phyloP scores from a whole-genome alignment of 2,329 filamentous ascomycete species.

The Trichoderma breve region DNA sequence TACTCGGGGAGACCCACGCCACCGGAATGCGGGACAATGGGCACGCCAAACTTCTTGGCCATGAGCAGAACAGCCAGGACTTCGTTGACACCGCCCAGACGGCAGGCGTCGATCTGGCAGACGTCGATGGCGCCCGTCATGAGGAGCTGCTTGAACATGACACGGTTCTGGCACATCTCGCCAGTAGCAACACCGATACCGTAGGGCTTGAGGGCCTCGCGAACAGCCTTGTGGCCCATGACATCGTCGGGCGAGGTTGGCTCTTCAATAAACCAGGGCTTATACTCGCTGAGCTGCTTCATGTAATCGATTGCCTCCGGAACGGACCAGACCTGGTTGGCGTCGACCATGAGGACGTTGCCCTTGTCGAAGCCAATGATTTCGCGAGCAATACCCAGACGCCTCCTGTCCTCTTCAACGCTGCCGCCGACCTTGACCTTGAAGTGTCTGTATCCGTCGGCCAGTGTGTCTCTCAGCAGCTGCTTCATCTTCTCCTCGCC shows the following conservation, averaged over 20 bases:
- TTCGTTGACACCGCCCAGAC: conserved; percentile 87
- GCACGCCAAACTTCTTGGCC: conserved; percentile 74
- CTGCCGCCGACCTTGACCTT: conserved; percentile 85
- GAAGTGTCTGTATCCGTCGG: conserved; percentile 78
- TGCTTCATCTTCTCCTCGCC: conserved; percentile 81
- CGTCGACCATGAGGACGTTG: conserved; percentile 88
- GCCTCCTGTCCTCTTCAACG: conserved; percentile 67
- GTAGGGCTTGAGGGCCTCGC: conserved; percentile 71
- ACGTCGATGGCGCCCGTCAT: conserved; percentile 78
- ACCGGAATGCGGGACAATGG: conserved; percentile 84
- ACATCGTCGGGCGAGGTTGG: conserved; percentile 88
- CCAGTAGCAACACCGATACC: conserved; percentile 85
- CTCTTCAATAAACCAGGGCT: conserved; percentile 94
- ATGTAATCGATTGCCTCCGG: conserved; percentile 87
- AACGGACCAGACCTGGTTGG: conserved; percentile 90
- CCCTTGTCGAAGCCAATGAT: conserved; percentile 80
- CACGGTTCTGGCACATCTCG: conserved; percentile 94
- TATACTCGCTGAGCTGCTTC: conserved; percentile 76
- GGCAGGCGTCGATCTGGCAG: conserved; percentile 87
- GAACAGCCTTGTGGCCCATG: conserved; percentile 80
- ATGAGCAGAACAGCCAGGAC: conserved; percentile 86
- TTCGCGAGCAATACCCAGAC: conserved; percentile 71
- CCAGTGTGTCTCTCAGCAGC: conserved; percentile 70
- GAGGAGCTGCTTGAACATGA: conserved; percentile 90
- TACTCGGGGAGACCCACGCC: conserved; percentile 91